Evolutionary conservation across 2,329 filamentous ascomycete species (phyloP).

Genomic region (Xylariales sp.): DNA sequence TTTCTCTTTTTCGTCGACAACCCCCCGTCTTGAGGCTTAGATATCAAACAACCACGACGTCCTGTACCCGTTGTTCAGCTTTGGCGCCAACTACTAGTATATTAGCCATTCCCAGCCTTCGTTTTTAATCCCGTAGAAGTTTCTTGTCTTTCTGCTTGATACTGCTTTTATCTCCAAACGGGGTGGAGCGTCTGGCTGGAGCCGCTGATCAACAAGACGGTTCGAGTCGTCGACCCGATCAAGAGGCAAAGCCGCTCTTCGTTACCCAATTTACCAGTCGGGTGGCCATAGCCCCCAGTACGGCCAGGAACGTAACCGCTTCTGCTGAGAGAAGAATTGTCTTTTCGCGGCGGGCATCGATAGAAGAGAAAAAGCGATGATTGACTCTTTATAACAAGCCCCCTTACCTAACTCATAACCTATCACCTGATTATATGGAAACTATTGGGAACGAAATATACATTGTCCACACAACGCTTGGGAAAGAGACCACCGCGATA

Average conservation of each 20-base stretch:
- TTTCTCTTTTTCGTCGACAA: slow-evolving; percentile 16
- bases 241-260: neutral
- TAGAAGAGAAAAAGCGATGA: slow-evolving; percentile 25
- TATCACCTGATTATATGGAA: slow-evolving; percentile 9
- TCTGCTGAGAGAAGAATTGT: neutral
- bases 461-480: slow-evolving; percentile 1
- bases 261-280: neutral
- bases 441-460: slow-evolving; percentile 17
- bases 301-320: neutral
- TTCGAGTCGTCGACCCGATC: neutral
- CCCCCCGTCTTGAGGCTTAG: slow-evolving; percentile 1
- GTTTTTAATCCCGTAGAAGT: neutral
- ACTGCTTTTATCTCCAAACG: neutral
- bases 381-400: slow-evolving; percentile 28
- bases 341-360: neutral
- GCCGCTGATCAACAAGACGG: neutral
- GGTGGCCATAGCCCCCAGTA: neutral
- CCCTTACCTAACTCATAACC: neutral
- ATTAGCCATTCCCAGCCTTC: neutral
- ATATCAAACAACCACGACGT: slow-evolving; percentile 7
- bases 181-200: slow-evolving; percentile 8
- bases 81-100: neutral
- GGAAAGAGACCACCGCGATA: slow-evolving; percentile 2
- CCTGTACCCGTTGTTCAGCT: neutral
- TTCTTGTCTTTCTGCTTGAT: slow-evolving; percentile 1